Evolutionary conservation across 1,284 basidiomycete genomes (phyloP).

Genomic region (Boletus sp.): DNA sequence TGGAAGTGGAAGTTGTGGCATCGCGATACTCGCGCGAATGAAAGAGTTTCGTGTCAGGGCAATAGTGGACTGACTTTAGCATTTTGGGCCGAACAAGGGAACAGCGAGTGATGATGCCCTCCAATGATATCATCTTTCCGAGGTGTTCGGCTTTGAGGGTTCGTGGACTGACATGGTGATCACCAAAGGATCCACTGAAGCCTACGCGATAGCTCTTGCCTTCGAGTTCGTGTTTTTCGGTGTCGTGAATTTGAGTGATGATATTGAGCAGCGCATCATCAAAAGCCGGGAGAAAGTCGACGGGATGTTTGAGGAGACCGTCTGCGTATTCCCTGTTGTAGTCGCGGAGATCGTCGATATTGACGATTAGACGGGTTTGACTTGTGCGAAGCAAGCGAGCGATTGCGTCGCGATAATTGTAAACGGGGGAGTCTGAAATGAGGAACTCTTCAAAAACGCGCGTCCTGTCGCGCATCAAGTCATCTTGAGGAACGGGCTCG

Average conservation of each 20-base stretch:
- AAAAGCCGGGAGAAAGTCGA: conserved; percentile 88
- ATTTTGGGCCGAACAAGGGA: conserved; percentile 98
- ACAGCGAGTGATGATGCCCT: conserved; percentile 98
- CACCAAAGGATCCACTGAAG: conserved; percentile 98
- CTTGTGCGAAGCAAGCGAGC: conserved; percentile 81
- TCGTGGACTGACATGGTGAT: conserved; percentile 95
- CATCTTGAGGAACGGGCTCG: conserved; percentile 61
- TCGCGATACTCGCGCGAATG: conserved; percentile 92
- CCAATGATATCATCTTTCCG: conserved; percentile 94
- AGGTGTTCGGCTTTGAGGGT: conserved; percentile 87
- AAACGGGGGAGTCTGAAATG: conserved; percentile 67
- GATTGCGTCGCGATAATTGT: conserved; percentile 88
- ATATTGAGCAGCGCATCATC: conserved; percentile 81
- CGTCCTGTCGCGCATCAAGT: conserved; percentile 69
- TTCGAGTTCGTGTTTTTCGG: conserved; percentile 79
- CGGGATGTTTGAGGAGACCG: conserved; percentile 85
- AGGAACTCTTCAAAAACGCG: conserved; percentile 88
- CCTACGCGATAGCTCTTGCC: conserved; percentile 84
- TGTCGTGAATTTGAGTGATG: conserved; percentile 73
- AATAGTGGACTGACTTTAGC: conserved; percentile 95
- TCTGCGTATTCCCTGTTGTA: conserved; percentile 82
- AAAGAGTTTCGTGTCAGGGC: conserved; percentile 81
- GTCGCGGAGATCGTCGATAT: conserved; percentile 94
- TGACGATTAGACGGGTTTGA: conserved; percentile 89
- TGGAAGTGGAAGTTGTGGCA: conserved; percentile 81